Conservation (phyloP, 306 rosid genomes). For the Citrullus amarus region DNA sequence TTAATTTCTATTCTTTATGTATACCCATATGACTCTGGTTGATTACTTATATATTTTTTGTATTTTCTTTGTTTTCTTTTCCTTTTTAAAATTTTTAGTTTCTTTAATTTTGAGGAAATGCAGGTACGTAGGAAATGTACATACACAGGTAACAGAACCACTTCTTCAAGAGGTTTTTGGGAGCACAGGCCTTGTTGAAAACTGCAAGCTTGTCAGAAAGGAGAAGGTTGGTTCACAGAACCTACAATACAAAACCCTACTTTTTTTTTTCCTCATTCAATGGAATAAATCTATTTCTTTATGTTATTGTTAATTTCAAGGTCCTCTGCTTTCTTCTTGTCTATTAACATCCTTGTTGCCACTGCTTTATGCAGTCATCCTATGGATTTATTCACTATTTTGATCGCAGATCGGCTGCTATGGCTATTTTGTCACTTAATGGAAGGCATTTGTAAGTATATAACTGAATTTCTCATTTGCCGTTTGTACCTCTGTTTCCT, state of each 20-base stretch:
- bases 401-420: conserved; percentile 93
- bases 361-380: conserved; percentile 68
- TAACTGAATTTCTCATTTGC: neutral
- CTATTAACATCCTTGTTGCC: conserved; percentile 8
- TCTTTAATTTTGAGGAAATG: conserved; percentile 40
- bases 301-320: neutral
- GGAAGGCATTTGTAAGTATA: conserved; percentile 89
- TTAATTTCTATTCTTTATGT: neutral
- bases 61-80: conserved; percentile 24
- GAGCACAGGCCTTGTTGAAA: conserved; percentile 84
- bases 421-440: conserved; percentile 81
- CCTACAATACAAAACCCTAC: neutral
- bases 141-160: conserved; percentile 88
- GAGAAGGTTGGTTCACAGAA: conserved; percentile 51
- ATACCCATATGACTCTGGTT: neutral
- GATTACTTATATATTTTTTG: conserved; percentile 22
- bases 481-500: conserved; percentile 2
- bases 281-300: neutral
- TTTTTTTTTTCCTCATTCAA: neutral
- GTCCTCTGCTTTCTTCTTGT: neutral
- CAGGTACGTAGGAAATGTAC: conserved; percentile 97
- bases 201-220: conserved; percentile 88
- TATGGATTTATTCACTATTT: conserved; percentile 91
- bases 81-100: conserved; percentile 28
- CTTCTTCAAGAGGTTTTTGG: conserved; percentile 97